Percentiles rank a stretch among this genome's conserved stretches.
Evolutionary conservation across 345 rosid species (phyloP).

Genomic region (Gynandropsis gynandra): DNA sequence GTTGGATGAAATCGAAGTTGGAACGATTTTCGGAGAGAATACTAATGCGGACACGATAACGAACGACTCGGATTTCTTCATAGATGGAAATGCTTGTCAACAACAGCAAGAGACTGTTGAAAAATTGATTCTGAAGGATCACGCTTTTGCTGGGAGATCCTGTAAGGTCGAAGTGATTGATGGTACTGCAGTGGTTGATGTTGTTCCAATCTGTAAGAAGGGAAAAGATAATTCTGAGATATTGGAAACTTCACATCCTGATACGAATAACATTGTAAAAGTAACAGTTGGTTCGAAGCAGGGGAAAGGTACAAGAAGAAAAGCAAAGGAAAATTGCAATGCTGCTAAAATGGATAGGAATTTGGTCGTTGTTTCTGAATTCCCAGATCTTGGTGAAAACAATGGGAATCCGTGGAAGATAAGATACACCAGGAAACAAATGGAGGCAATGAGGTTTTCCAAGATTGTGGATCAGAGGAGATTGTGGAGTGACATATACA

Average conservation of each 20-base stretch:
- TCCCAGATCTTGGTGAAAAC: slow-evolving; percentile 16
- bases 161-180: slow-evolving; percentile 56
- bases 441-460: slow-evolving; percentile 70
- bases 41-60: slow-evolving; percentile 14
- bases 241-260: slow-evolving; percentile 12
- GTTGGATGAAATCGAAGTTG: slow-evolving; percentile 50
- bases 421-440: slow-evolving; percentile 50
- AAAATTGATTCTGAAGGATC: slow-evolving; percentile 21
- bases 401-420: slow-evolving; percentile 19
- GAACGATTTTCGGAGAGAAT: slow-evolving; percentile 31
- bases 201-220: slow-evolving; percentile 28
- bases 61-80: slow-evolving; percentile 13
- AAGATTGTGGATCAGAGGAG: slow-evolving; percentile 46
- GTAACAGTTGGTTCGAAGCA: slow-evolving; percentile 38
- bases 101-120: slow-evolving; percentile 15
- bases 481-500: slow-evolving; percentile 51
- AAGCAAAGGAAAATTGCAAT: slow-evolving; percentile 33
- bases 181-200: slow-evolving; percentile 65
- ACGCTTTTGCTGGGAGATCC: slow-evolving; percentile 33
- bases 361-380: slow-evolving; percentile 17
- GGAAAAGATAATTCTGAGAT: slow-evolving; percentile 30
- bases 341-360: slow-evolving; percentile 17
- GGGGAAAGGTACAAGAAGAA: slow-evolving; percentile 32
- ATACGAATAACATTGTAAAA: slow-evolving; percentile 34
- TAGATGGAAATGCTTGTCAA: slow-evolving; percentile 15